A percentile compares a stretch with the other conserved stretches of the same genome.
These are phyloP conservation scores for Tylopilus rubrobrunneus DNA, from an alignment of 768 basidiomycete species.

Conservation along the genomic window DNA sequence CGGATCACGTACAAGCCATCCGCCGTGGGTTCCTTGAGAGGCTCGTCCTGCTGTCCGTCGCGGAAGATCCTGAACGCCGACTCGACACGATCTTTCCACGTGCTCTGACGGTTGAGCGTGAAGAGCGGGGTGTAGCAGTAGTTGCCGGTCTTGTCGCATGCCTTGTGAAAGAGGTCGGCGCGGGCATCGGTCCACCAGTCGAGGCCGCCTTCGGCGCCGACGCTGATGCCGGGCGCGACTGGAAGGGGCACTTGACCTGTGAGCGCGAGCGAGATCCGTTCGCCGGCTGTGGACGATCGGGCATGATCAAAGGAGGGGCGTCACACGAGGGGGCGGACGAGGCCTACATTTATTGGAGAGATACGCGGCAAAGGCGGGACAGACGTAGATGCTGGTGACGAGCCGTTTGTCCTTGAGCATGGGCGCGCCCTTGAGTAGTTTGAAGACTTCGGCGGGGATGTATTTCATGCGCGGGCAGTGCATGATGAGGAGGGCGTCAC, in stretches of 20 bases:
- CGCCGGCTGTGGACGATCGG: constrained; percentile 15
- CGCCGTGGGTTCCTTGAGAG: background rate
- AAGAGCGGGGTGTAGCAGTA: constrained; percentile 30
- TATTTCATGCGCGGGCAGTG: constrained; percentile 22
- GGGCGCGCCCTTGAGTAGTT: constrained; percentile 23
- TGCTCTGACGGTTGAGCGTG: constrained; percentile 17
- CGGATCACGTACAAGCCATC: constrained; percentile 14
- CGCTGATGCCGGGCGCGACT: constrained; percentile 1
- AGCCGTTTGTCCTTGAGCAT: constrained; percentile 29
- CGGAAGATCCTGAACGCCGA: background rate
- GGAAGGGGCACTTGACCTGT: constrained; percentile 11
- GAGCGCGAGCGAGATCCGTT: constrained; percentile 25
- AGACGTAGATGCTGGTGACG: constrained; percentile 31
- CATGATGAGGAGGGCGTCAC: constrained; percentile 36
- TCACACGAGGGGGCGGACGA: background rate
- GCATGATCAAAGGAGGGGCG: background rate
- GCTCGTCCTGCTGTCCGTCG: background rate
- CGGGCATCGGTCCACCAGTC: constrained; percentile 23
- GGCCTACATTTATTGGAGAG: constrained; percentile 26
- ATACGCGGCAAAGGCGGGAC: constrained; percentile 34
- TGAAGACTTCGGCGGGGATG: constrained; percentile 22
- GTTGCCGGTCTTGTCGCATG: constrained; percentile 14
- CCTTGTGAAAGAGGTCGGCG: constrained; percentile 22
- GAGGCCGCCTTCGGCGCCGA: constrained; percentile 9
- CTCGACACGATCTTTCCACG: background rate